Percentiles rank a stretch among this genome's conserved stretches.
phyloP scores from a whole-genome alignment of 225 moss, liverwort and hornwort genomes.

The Neckera pumila region DNA sequence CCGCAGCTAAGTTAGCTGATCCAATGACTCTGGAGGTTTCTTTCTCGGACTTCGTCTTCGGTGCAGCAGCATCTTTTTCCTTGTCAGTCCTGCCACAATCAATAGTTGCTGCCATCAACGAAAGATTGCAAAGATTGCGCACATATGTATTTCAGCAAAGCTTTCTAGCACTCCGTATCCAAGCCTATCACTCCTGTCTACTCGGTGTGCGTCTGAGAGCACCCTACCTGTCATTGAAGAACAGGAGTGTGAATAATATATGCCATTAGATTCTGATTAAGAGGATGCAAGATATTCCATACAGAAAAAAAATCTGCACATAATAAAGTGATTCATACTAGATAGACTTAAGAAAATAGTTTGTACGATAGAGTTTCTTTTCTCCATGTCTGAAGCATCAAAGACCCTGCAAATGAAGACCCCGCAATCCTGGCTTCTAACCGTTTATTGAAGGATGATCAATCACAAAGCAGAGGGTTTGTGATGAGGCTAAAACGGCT shows the following conservation, averaged over 20 bases:
- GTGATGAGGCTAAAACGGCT: background rate
- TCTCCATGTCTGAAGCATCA: background rate
- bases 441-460: background rate
- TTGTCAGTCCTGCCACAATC: constrained; percentile 27
- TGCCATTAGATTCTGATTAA: too few species aligned
- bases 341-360: background rate
- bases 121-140: background rate
- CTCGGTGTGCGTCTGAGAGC: background rate
- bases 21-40: constrained; percentile 2
- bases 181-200: background rate
- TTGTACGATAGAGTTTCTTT: background rate
- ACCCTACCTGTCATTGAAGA: background rate
- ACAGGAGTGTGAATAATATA: background rate
- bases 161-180: background rate
- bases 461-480: background rate
- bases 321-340: background rate
- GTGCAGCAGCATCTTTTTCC: background rate
- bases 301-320: background rate
- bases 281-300: background rate
- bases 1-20: constrained; percentile 32
- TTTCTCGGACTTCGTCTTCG: background rate
- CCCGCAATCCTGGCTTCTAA: background rate
- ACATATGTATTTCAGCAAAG: background rate
- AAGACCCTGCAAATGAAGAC: background rate
- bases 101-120: background rate